phyloP scores from a whole-genome alignment of 2,329 filamentous ascomycete genomes.

The Hypoxylon sp. region DNA sequence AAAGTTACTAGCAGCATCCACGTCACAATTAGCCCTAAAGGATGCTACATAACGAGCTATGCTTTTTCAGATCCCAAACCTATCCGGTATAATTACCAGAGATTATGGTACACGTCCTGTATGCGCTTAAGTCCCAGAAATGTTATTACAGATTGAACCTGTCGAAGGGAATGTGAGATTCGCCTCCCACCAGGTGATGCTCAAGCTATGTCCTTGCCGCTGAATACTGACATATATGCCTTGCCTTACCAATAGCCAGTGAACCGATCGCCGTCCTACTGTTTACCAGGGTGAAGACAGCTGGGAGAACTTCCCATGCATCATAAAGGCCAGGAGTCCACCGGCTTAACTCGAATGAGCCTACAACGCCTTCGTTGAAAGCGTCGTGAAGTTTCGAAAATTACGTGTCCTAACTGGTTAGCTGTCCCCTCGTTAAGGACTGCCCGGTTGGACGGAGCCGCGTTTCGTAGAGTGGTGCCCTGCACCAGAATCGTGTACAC shows the following conservation, averaged over 20 bases:
- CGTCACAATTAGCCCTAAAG: background rate
- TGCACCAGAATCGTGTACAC: background rate
- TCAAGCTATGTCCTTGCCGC: background rate
- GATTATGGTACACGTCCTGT: background rate
- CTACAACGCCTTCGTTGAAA: background rate
- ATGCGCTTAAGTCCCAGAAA: background rate
- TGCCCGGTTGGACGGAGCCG: constrained; percentile 13
- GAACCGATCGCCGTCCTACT: background rate
- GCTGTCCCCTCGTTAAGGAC: background rate
- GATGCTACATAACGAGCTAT: background rate
- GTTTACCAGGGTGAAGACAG: background rate
- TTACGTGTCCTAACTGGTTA: background rate
- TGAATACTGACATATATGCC: background rate
- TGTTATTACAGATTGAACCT: background rate
- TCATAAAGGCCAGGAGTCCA: background rate
- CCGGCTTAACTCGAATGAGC: background rate
- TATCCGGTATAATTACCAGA: background rate
- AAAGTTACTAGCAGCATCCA: background rate
- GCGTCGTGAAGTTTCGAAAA: background rate
- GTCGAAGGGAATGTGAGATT: background rate
- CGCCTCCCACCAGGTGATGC: background rate
- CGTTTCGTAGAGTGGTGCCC: constrained; percentile 2
- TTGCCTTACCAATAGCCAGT: background rate
- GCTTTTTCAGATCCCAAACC: background rate
- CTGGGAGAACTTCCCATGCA: background rate